Percentiles rank a stretch among this genome's conserved stretches.
These are phyloP conservation scores for Takashimella tepidaria DNA, from an alignment of 1,284 basidiomycete genomes.

Conservation along the genomic window DNA sequence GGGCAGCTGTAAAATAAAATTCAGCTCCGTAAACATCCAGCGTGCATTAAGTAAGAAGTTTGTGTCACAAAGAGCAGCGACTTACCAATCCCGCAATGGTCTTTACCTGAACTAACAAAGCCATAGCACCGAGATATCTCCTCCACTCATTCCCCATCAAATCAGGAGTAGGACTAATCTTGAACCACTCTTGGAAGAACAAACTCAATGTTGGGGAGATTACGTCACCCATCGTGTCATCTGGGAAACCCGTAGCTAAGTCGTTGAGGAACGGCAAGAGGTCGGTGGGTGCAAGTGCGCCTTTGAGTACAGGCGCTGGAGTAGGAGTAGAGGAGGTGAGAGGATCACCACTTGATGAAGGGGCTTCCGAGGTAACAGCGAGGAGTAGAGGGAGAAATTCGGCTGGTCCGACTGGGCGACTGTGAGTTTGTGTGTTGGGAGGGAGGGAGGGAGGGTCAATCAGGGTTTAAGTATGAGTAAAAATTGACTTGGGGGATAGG, in stretches of 20 bases:
- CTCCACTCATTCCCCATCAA: slow-evolving; percentile 62
- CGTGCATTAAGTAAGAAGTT: no score
- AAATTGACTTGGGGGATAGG: not conserved
- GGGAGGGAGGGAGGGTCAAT: no score
- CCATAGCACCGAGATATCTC: slow-evolving; percentile 74
- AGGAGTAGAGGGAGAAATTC: slow-evolving; percentile 74
- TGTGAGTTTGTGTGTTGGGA: no score
- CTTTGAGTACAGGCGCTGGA: slow-evolving; percentile 6
- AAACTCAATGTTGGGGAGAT: slow-evolving; percentile 48
- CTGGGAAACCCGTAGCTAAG: slow-evolving; percentile 47
- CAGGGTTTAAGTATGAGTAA: not conserved
- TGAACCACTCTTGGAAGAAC: slow-evolving; percentile 48
- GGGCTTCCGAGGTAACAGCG: slow-evolving; percentile 54
- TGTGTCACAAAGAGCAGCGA: no score
- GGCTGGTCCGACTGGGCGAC: slow-evolving; percentile 63
- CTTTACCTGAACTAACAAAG: slow-evolving; percentile 75
- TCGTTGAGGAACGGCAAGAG: slow-evolving; percentile 51
- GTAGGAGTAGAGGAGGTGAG: slow-evolving; percentile 46
- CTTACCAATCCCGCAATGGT: slow-evolving; percentile 66
- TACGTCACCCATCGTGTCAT: slow-evolving; percentile 48
- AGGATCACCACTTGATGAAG: slow-evolving; percentile 52
- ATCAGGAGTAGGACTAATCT: slow-evolving; percentile 38
- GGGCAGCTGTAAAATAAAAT: slow-evolving; percentile 38
- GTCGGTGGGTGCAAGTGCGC: slow-evolving; percentile 42
- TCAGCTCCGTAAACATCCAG: slow-evolving; percentile 3